Conservation (phyloP, 257 asterid genomes). For the Solanum pinnatisectum region DNA sequence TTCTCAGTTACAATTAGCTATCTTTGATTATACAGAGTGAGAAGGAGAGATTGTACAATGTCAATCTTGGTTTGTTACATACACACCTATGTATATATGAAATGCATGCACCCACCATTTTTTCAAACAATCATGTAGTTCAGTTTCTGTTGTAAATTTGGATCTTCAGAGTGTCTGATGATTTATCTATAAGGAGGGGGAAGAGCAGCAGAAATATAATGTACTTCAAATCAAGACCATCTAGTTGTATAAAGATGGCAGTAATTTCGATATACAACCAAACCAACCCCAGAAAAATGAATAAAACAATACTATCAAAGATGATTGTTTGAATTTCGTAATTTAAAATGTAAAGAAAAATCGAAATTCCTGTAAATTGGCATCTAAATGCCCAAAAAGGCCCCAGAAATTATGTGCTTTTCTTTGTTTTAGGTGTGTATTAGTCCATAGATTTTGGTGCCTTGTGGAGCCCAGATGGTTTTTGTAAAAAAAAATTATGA, state of each 20-base stretch:
- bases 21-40: conserved; percentile 48
- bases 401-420: rapidly evolving
- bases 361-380: too few relatives aligned
- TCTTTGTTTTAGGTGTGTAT: too few relatives aligned
- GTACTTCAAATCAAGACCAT: background rate
- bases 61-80: background rate
- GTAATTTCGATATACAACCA: background rate
- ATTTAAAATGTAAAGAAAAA: too few relatives aligned
- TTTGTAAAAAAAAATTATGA: too few relatives aligned
- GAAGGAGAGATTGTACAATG: background rate
- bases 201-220: background rate
- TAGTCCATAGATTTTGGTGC: too few relatives aligned
- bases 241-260: background rate
- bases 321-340: too few relatives aligned
- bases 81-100: conserved; percentile 8
- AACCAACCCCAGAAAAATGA: background rate
- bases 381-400: too few relatives aligned
- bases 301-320: too few relatives aligned
- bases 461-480: background rate
- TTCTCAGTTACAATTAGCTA: conserved; percentile 54
- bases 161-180: background rate
- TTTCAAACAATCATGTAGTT: background rate
- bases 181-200: background rate
- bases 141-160: background rate
- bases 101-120: background rate